phyloP scores from a whole-genome alignment of 176 grass and related monocot species.

The Carex littledalei region DNA sequence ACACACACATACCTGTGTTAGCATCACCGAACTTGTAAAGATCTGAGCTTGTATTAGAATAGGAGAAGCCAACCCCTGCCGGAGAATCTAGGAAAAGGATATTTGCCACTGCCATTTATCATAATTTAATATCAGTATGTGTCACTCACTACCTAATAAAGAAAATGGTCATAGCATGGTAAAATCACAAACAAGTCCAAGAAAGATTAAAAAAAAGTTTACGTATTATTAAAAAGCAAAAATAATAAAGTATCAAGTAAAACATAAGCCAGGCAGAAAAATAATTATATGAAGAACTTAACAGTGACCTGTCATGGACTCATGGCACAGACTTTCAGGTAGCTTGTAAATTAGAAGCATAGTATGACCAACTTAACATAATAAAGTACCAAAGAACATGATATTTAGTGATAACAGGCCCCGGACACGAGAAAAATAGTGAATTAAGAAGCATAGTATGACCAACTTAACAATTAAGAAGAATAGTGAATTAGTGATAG shows the following conservation, averaged over 20 bases:
- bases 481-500: neutral
- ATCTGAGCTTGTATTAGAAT: constrained; percentile 75
- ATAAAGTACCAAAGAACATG: neutral
- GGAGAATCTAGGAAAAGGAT: constrained; percentile 86
- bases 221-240: neutral
- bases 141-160: neutral
- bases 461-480: no score
- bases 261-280: neutral
- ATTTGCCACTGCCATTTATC: constrained; percentile 56
- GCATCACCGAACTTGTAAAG: constrained; percentile 52
- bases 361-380: neutral
- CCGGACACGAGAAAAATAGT: neutral
- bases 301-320: neutral
- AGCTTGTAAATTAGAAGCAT: neutral
- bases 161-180: neutral
- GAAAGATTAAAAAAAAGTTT: neutral
- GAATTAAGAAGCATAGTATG: no score
- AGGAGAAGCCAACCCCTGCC: constrained; percentile 77
- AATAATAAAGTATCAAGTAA: neutral
- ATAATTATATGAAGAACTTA: neutral
- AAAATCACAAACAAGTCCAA: neutral
- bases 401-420: no score
- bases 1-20: constrained; percentile 51
- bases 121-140: neutral
- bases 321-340: neutral